Evolutionary conservation across 129 eudicot species (phyloP).

Genomic region (Apium graveolens): DNA sequence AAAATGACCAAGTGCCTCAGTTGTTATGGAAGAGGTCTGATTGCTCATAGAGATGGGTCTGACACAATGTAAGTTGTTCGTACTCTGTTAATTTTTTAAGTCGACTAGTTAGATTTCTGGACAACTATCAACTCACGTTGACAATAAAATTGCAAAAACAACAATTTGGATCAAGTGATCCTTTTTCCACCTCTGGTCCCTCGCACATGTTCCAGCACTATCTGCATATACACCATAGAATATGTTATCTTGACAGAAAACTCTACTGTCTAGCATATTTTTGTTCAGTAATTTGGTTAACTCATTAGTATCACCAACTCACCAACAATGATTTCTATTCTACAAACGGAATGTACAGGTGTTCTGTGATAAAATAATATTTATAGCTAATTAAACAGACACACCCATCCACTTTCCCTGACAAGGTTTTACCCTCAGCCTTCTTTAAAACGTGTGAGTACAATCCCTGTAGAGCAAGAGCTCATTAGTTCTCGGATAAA

Average conservation of each 20-base stretch:
- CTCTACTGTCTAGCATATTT: neutral
- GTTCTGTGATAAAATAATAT: neutral
- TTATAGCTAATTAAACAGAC: neutral
- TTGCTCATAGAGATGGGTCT: constrained; percentile 93
- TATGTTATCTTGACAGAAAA: neutral
- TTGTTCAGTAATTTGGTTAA: neutral
- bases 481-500: neutral
- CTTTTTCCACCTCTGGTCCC: neutral
- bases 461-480: neutral
- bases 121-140: neutral
- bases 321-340: neutral
- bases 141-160: neutral
- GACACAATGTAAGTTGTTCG: constrained; percentile 56
- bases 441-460: neutral
- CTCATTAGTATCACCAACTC: neutral
- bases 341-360: neutral
- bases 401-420: neutral
- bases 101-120: neutral
- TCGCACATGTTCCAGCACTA: neutral
- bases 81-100: neutral
- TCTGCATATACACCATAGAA: neutral
- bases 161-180: neutral
- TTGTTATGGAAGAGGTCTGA: constrained; percentile 91
- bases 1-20: constrained; percentile 67
- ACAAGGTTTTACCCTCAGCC: neutral